These are phyloP conservation scores for Alternaria solani DNA, from an alignment of 2,329 filamentous ascomycete species.

Conservation along the genomic window DNA sequence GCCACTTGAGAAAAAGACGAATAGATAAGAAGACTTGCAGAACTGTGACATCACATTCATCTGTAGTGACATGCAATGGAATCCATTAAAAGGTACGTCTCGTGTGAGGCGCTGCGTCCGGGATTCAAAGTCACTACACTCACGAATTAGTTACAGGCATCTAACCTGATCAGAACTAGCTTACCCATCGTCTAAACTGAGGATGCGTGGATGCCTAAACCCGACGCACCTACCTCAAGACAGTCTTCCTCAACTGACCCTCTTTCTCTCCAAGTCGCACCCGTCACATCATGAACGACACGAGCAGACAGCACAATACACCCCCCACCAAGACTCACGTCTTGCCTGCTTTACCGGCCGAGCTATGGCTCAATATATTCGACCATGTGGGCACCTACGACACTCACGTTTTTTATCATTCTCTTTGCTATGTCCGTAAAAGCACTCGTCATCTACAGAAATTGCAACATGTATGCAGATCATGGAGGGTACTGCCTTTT, in stretches of 20 bases:
- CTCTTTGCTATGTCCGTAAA: not conserved
- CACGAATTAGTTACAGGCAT: too few relatives aligned
- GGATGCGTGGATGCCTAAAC: not conserved
- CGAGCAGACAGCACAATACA: not conserved
- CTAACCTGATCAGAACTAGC: conserved; percentile 1
- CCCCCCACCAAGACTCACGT: not conserved
- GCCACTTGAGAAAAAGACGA: too few relatives aligned
- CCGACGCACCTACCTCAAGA: not conserved
- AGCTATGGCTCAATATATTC: conserved; percentile 10
- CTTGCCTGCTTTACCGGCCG: not conserved
- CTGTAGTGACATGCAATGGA: too few relatives aligned
- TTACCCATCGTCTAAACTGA: not conserved
- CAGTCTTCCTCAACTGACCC: not conserved
- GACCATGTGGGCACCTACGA: not conserved
- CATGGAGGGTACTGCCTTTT: not conserved
- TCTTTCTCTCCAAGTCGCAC: not conserved
- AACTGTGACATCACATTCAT: too few relatives aligned
- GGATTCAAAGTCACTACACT: not conserved
- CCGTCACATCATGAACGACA: not conserved
- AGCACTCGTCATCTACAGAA: not conserved
- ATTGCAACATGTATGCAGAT: not conserved
- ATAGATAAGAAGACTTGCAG: too few relatives aligned
- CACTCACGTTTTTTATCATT: conserved; percentile 9
- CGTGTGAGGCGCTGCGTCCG: too few relatives aligned
- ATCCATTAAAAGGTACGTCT: too few relatives aligned